These are phyloP conservation scores for Paecilomyces sp. DNA, from an alignment of 2,329 filamentous ascomycete species.

Conservation along the genomic window DNA sequence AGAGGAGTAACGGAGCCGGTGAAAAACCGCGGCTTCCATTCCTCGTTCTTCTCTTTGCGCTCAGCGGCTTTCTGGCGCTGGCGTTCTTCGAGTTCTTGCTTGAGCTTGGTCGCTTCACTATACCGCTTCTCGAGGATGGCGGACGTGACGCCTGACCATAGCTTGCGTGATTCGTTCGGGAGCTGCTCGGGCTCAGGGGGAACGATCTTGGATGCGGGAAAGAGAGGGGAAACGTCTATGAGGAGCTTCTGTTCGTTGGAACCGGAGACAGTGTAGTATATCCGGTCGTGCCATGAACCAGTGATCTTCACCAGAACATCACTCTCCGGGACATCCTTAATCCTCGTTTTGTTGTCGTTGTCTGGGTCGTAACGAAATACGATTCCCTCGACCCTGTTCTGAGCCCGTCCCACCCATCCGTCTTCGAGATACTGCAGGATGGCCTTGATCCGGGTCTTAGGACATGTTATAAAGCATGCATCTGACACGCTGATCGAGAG, in stretches of 20 bases:
- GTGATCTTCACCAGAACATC: slow-evolving; percentile 76
- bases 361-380: slow-evolving; percentile 85
- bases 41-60: slow-evolving; percentile 60
- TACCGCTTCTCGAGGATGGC: slow-evolving; percentile 81
- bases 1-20: slow-evolving; percentile 51
- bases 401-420: slow-evolving; percentile 84
- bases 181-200: slow-evolving; percentile 74
- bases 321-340: slow-evolving; percentile 79
- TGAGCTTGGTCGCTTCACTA: slow-evolving; percentile 73
- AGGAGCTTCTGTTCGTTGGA: slow-evolving; percentile 57
- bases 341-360: slow-evolving; percentile 69
- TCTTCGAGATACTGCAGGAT: slow-evolving; percentile 93
- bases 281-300: slow-evolving; percentile 74
- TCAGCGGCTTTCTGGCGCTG: slow-evolving; percentile 81
- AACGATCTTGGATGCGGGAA: slow-evolving; percentile 68
- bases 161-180: slow-evolving; percentile 78
- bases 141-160: slow-evolving; percentile 82
- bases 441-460: slow-evolving; percentile 82
- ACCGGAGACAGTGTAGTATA: slow-evolving; percentile 51
- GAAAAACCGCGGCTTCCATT: slow-evolving; percentile 88
- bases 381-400: slow-evolving; percentile 86
- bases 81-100: slow-evolving; percentile 84
- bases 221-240: slow-evolving; percentile 80
- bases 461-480: slow-evolving; percentile 78
- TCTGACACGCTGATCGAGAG: slow-evolving; percentile 87